These are phyloP conservation scores for Ulota crispa DNA, from an alignment of 225 moss, liverwort and hornwort genomes.

Conservation along the genomic window DNA sequence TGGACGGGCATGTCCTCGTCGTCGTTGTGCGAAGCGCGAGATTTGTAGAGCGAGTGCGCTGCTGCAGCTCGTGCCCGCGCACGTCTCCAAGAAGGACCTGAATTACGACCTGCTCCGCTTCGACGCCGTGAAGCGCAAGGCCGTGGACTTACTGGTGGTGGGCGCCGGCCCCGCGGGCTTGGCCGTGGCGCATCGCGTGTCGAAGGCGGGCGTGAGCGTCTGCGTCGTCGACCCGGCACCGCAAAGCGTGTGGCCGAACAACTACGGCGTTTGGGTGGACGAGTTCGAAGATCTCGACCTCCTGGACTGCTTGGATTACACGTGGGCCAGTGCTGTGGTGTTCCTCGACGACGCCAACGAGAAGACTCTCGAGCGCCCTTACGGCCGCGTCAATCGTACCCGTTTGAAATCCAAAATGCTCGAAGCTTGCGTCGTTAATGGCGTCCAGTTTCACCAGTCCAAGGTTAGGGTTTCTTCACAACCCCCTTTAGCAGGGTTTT, in stretches of 20 bases:
- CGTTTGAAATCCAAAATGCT: constrained; percentile 96
- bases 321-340: constrained; percentile 92
- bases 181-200: constrained; percentile 90
- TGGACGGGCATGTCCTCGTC: not conserved
- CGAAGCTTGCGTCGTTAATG: constrained; percentile 83
- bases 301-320: constrained; percentile 93
- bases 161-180: constrained; percentile 94
- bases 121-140: constrained; percentile 62
- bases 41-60: constrained; percentile 48
- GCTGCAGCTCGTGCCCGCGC: constrained; percentile 79
- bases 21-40: not conserved
- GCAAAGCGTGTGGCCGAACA: constrained; percentile 94
- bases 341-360: constrained; percentile 62
- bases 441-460: constrained; percentile 89
- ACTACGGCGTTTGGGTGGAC: constrained; percentile 99
- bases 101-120: constrained; percentile 81
- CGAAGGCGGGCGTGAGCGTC: constrained; percentile 74
- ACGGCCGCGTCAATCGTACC: constrained; percentile 84
- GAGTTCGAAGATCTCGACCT: constrained; percentile 95
- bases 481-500: no score
- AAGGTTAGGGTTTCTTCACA: constrained; percentile 53
- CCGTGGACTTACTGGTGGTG: constrained; percentile 84
- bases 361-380: constrained; percentile 82
- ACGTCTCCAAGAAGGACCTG: constrained; percentile 54
- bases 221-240: constrained; percentile 95